A percentile compares a stretch with the other conserved stretches of the same genome.
Evolutionary conservation across 805 yeast species (phyloP).

Genomic region (Lipomyces yamanashiensis): DNA sequence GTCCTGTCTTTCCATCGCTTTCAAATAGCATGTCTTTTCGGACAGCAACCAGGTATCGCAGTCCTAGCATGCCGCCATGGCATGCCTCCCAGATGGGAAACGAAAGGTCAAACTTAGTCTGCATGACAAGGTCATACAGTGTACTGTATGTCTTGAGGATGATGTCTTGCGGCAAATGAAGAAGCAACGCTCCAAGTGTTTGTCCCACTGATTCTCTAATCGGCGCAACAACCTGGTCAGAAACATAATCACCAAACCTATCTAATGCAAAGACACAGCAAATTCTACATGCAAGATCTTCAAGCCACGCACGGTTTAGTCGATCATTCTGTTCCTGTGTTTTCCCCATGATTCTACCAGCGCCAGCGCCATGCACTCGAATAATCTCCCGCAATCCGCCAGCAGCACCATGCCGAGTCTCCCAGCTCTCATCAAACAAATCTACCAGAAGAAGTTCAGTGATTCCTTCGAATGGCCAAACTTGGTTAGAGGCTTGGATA

Average conservation of each 20-base stretch:
- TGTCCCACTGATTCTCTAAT: constrained; percentile 97
- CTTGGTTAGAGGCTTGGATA: constrained; percentile 46
- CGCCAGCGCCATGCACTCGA: constrained; percentile 79
- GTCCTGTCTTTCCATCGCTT: constrained; percentile 50
- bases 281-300: constrained; percentile 84
- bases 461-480: constrained; percentile 95
- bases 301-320: constrained; percentile 71
- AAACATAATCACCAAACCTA: constrained; percentile 94
- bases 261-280: constrained; percentile 89
- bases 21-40: constrained; percentile 74
- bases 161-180: constrained; percentile 67
- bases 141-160: constrained; percentile 67
- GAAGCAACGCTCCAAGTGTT: constrained; percentile 81
- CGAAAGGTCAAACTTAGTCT: constrained; percentile 52
- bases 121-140: constrained; percentile 71
- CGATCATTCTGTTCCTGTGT: constrained; percentile 63
- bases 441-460: constrained; percentile 80
- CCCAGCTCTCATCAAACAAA: constrained; percentile 87
- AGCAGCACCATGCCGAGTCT: constrained; percentile 92
- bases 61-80: constrained; percentile 96
- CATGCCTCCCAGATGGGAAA: constrained; percentile 91
- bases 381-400: constrained; percentile 87
- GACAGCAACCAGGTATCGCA: constrained; percentile 88
- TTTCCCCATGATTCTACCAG: constrained; percentile 77
- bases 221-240: constrained; percentile 98